These are phyloP conservation scores for Rhodomyrtus psidioides DNA, from an alignment of 441 rosid species.

Conservation along the genomic window DNA sequence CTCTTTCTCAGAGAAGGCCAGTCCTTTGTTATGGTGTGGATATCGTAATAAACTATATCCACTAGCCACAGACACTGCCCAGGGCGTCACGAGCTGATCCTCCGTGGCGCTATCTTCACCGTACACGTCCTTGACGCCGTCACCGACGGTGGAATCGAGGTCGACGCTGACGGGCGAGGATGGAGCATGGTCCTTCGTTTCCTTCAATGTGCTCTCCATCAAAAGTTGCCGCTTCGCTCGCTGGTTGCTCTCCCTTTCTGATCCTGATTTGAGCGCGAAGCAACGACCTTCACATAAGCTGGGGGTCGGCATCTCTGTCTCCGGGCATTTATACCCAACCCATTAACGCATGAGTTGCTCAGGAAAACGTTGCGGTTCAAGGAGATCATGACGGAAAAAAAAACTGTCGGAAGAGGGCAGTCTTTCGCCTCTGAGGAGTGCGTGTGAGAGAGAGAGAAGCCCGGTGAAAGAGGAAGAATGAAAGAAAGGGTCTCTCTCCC, in stretches of 20 bases:
- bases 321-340: constrained; percentile 31
- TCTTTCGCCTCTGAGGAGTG: neutral
- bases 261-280: constrained; percentile 26
- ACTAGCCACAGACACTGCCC: constrained; percentile 81
- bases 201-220: constrained; percentile 33
- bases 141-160: constrained; percentile 25
- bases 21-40: constrained; percentile 16
- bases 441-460: neutral
- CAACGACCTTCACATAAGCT: constrained; percentile 30
- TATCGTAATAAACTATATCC: constrained; percentile 11
- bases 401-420: constrained; percentile 16
- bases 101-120: constrained; percentile 77
- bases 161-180: constrained; percentile 30
- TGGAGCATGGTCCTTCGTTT: constrained; percentile 24
- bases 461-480: neutral
- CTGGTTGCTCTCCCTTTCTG: neutral
- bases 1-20: constrained; percentile 13
- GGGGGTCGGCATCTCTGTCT: constrained; percentile 28
- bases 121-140: constrained; percentile 56
- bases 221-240: constrained; percentile 37
- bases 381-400: constrained; percentile 48
- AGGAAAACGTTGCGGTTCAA: constrained; percentile 32
- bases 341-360: constrained; percentile 48
- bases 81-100: constrained; percentile 80
- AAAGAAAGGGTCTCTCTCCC: neutral